Percentiles rank a stretch among this genome's conserved stretches.
Evolutionary conservation across 169 alveolate species (phyloP).

Genomic region (Babesia gibsoni): DNA sequence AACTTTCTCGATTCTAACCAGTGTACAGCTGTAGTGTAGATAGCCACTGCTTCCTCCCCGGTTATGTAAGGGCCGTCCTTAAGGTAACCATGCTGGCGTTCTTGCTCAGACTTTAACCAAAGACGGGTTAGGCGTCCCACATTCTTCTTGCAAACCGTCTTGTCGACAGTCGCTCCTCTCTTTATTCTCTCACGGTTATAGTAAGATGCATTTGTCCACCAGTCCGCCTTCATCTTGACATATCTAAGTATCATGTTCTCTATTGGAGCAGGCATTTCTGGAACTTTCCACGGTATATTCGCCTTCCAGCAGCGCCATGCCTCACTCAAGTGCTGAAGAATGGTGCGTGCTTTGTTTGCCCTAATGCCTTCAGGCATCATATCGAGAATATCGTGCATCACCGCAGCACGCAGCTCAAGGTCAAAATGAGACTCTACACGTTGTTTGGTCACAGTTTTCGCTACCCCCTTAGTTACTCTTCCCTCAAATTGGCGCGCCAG

Average conservation of each 20-base stretch:
- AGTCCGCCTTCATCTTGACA: slow-evolving; percentile 99
- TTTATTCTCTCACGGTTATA: slow-evolving; percentile 99
- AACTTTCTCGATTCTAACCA: slow-evolving; percentile 99
- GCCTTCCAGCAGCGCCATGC: slow-evolving; percentile 99
- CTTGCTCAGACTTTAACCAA: slow-evolving; percentile 97
- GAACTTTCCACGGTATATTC: slow-evolving; percentile 99
- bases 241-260: slow-evolving; percentile 97
- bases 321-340: slow-evolving; percentile 98
- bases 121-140: slow-evolving; percentile 99
- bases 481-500: slow-evolving; percentile 98
- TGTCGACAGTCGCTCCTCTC: slow-evolving; percentile 99
- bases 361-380: slow-evolving; percentile 99
- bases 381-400: slow-evolving; percentile 98
- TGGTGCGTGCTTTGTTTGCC: slow-evolving; percentile 97
- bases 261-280: slow-evolving; percentile 99
- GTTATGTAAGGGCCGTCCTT: slow-evolving; percentile 98
- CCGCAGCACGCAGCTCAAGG: slow-evolving; percentile 99
- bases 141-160: slow-evolving; percentile 99
- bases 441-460: slow-evolving; percentile 99
- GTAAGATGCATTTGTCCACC: slow-evolving; percentile 99
- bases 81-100: slow-evolving; percentile 97
- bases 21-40: slow-evolving; percentile 98
- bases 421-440: slow-evolving; percentile 99
- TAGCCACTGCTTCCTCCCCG: slow-evolving; percentile 99
- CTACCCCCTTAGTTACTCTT: slow-evolving; percentile 96